A percentile compares a stretch with the other conserved stretches of the same genome.
phyloP scores from a whole-genome alignment of 1,139 yeast species.

The Sugiyamaella novakii region DNA sequence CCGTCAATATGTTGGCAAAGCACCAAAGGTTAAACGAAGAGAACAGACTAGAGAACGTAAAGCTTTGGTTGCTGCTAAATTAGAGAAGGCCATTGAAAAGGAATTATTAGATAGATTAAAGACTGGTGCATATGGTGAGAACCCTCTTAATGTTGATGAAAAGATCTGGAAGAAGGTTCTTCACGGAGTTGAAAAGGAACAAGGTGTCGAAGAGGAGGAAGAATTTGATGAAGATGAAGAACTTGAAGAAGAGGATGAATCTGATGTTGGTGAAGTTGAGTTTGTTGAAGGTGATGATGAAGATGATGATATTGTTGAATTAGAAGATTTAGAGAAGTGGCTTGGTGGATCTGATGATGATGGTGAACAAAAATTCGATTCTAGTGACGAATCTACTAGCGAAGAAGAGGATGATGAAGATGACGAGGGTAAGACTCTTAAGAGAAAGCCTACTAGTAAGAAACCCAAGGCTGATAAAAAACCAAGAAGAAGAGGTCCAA shows the following conservation, averaged over 20 bases:
- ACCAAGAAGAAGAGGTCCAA: slow-evolving; percentile 57
- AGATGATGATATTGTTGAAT: slow-evolving; percentile 40
- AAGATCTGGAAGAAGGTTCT: slow-evolving; percentile 93
- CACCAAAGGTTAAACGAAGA: slow-evolving; percentile 91
- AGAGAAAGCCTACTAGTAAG: slow-evolving; percentile 34
- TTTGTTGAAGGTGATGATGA: slow-evolving; percentile 70
- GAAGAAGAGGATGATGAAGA: slow-evolving; percentile 46
- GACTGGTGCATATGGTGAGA: slow-evolving; percentile 97
- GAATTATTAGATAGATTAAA: slow-evolving; percentile 91
- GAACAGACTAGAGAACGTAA: slow-evolving; percentile 94
- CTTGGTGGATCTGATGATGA: slow-evolving; percentile 40
- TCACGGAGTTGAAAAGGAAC: slow-evolving; percentile 65
- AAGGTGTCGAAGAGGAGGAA: slow-evolving; percentile 64
- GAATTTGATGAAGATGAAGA: slow-evolving; percentile 65
- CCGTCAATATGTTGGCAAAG: slow-evolving; percentile 87
- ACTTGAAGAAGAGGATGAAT: slow-evolving; percentile 48
- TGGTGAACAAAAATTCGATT: slow-evolving; percentile 21
- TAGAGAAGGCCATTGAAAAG: slow-evolving; percentile 94
- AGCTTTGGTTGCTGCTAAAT: slow-evolving; percentile 94
- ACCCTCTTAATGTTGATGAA: slow-evolving; percentile 95
- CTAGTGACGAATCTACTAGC: slow-evolving; percentile 37
- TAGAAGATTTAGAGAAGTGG: slow-evolving; percentile 41
- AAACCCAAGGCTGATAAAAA: slow-evolving; percentile 32
- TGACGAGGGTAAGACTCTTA: slow-evolving; percentile 45
- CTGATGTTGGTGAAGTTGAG: slow-evolving; percentile 60